Base-by-base conservation (phyloP, 495 filamentous ascomycete genomes). In the Aspergillus olivimuriae region DNA sequence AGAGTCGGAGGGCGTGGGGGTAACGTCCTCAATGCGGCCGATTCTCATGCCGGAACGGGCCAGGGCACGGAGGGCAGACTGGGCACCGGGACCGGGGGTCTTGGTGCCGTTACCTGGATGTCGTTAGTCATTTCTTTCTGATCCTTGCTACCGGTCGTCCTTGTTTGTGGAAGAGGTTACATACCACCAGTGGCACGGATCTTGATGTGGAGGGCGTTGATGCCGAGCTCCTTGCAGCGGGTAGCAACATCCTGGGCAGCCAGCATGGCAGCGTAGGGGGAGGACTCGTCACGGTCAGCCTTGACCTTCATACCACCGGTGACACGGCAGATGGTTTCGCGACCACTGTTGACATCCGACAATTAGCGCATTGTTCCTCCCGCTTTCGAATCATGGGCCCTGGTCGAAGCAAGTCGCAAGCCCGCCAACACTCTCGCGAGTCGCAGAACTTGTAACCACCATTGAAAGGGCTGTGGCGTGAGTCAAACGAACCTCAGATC, bases 261-360 rank as follows among this genome's bases (percentile, higher is more conserved):
- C 84, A 99, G 87, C 92, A 99, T 99, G 70, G 92, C 92, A 60
- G 92, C 92, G 81, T 99, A 99, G 51, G 92, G 92, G 38, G 90
- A 96, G 50, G 90, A 96, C 80, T 99, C 92, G 75, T 99, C 92
- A 76, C 92, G 89, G 70, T 99, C 92, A 70, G 92, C 92, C 84
- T 99, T 99, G 78, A 99, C 92, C 80, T 99, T 99, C 92, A 97
- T 97, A 66, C 92, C 92, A 73, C 92, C 92, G 58, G 92, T 99
- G 47, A 99, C 89, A 84, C 92, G 89, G 81, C 78, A 82, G 74
- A 99, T 91, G 74, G 92, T 99, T 89, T 99, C 92, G 75, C 92
- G 92, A 75, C 92, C 92, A 74, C 88, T 95, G 81, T 76, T 72
- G 77, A 74, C 5, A 73, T 81, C 70, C 70, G 70, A 74, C 71